phyloP scores from a whole-genome alignment of 495 filamentous ascomycete genomes.

The Hypoxylon cercidicola region DNA sequence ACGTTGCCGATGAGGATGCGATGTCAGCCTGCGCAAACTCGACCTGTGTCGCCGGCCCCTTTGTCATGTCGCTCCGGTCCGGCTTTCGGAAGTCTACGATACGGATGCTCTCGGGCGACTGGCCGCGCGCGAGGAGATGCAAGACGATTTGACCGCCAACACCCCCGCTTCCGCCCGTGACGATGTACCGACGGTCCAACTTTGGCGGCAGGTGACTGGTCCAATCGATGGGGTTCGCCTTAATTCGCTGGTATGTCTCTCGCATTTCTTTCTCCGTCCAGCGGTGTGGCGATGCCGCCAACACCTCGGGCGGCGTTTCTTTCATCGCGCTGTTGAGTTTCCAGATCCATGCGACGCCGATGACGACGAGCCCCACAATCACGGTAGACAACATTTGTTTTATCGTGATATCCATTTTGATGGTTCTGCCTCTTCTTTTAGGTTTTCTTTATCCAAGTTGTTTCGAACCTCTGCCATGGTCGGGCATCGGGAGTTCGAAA shows the following conservation, averaged over 20 bases:
- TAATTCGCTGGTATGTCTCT: constrained; percentile 58
- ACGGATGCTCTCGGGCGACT: constrained; percentile 63
- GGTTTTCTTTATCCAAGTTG: too few relatives aligned
- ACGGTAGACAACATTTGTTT: constrained; percentile 14
- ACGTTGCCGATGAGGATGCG: constrained; percentile 55
- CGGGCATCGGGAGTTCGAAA: too few relatives aligned
- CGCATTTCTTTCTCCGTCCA: constrained; percentile 63
- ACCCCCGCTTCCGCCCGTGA: constrained; percentile 68
- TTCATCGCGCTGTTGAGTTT: constrained; percentile 64
- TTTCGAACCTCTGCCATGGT: too few relatives aligned
- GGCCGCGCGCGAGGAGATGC: constrained; percentile 64
- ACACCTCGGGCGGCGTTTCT: constrained; percentile 58
- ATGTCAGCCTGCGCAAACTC: constrained; percentile 64
- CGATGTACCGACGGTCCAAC: constrained; percentile 64
- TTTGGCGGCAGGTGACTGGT: constrained; percentile 61
- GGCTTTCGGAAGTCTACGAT: constrained; percentile 63
- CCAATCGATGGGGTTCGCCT: constrained; percentile 59
- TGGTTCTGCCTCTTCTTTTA: background rate
- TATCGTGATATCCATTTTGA: constrained; percentile 31
- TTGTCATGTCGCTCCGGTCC: constrained; percentile 50
- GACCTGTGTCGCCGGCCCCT: constrained; percentile 51
- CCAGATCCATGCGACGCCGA: constrained; percentile 58
- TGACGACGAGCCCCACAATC: constrained; percentile 29
- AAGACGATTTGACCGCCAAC: constrained; percentile 67
- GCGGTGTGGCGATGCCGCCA: constrained; percentile 55